phyloP scores from a whole-genome alignment of 495 filamentous ascomycete species.

The Penicillium goetzii region DNA sequence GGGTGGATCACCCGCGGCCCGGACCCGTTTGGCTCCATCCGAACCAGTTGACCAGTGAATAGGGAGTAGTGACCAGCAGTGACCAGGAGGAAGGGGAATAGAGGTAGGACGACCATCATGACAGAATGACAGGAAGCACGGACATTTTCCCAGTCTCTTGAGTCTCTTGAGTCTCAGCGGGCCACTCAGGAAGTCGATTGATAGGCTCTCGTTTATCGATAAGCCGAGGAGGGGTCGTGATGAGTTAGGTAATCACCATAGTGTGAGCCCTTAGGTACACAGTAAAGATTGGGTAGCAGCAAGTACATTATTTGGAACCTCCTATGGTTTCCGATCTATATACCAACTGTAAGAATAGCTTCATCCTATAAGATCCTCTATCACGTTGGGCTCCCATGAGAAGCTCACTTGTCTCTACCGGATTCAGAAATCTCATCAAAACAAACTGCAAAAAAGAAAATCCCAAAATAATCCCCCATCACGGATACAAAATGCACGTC shows the following conservation, averaged over 20 bases:
- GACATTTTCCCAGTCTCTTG: constrained; percentile 12
- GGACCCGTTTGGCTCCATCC: constrained; percentile 25
- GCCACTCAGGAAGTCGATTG: constrained; percentile 16
- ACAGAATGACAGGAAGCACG: constrained; percentile 19
- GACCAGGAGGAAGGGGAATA: no score
- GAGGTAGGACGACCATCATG: no score
- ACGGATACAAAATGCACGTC: constrained; percentile 41
- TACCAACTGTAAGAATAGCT: no score
- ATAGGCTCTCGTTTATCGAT: constrained; percentile 39
- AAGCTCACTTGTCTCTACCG: background rate
- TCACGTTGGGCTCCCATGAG: background rate
- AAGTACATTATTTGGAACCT: background rate
- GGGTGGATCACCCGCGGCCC: constrained; percentile 35
- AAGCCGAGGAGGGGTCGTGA: constrained; percentile 14
- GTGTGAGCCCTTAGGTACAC: no score
- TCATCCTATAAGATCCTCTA: constrained; percentile 12
- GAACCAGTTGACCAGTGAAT: constrained; percentile 3
- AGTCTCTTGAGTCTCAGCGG: constrained; percentile 19
- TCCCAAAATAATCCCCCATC: constrained; percentile 6
- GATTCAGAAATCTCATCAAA: background rate
- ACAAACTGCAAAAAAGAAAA: constrained; percentile 20
- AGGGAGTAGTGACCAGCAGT: background rate
- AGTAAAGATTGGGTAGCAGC: no score
- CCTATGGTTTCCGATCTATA: background rate
- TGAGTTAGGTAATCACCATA: background rate